Percentiles rank a stretch among this genome's conserved stretches.
These are phyloP conservation scores for Cladosporium sp. DNA, from an alignment of 2,329 filamentous ascomycete genomes.

Conservation along the genomic window DNA sequence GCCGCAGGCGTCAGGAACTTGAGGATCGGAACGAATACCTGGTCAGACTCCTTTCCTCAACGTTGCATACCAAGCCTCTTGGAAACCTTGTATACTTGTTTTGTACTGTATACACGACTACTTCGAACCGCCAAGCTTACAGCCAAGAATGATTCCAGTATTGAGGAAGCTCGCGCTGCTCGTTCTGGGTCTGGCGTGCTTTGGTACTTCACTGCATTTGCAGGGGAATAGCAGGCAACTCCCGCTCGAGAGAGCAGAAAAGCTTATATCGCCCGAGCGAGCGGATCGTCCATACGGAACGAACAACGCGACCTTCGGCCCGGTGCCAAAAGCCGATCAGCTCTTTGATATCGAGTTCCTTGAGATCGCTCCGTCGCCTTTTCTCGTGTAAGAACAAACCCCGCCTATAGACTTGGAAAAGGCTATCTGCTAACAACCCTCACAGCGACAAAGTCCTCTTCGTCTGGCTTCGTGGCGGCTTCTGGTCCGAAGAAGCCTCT, in stretches of 20 bases:
- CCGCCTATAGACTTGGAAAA: no score
- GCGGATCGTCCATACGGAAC: background rate
- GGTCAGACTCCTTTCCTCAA: no score
- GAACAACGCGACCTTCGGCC: background rate
- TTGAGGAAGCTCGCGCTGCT: background rate
- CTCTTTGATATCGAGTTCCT: background rate
- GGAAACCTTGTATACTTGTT: no score
- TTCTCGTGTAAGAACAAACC: background rate
- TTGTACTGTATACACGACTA: no score
- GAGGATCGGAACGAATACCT: no score
- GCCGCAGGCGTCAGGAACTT: background rate
- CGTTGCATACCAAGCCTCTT: no score
- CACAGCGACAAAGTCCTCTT: background rate
- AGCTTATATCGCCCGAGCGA: background rate
- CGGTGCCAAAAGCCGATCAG: background rate
- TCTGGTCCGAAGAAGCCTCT: background rate
- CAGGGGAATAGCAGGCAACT: no score
- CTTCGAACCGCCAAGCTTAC: no score
- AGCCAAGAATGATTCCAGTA: no score
- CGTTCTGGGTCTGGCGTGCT: no score
- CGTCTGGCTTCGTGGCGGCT: background rate
- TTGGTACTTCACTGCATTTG: no score
- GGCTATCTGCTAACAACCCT: background rate
- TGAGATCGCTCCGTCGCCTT: background rate
- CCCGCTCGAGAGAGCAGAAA: background rate